Evolutionary conservation across 176 grass and related monocot genomes (phyloP), one percentile per base, ranked within the genome.

Genomic region (Lolium multiflorum): DNA sequence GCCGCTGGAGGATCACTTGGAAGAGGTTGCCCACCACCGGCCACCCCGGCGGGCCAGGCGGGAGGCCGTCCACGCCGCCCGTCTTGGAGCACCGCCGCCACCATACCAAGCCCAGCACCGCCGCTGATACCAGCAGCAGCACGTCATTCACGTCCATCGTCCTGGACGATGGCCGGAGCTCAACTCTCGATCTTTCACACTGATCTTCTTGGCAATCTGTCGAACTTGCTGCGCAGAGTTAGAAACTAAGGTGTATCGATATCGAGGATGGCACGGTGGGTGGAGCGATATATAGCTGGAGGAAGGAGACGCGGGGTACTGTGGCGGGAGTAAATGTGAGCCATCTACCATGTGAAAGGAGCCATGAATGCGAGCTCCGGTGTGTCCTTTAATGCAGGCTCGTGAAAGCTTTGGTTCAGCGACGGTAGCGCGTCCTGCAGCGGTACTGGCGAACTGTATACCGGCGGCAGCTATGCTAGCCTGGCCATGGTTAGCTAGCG

Each of bases 11-110:
- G 77, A 99, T 83, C 72, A 99, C 94, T 84, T 97, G 97, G 83
- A 94, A 95, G 44, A 99, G 88, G 90, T 99, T 99, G 1, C 97
- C 97, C 17, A 99, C 97, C 35, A 99, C 84, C 7, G 97, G 97
- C 97, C 97, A 99, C 4, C 97, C 97, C 0, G 92, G 90, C 2
- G 97, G 97, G 0, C 94, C 97, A 0, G 97, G 97, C 0, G 97
- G 97, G 12, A 99, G 88, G 0, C 94, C 90, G 81, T 91, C 90
- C 0, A 81, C 85, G 0, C 66, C 89, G 10, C 91, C 89, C 4
- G 89, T 84, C 59, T 86, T 89, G 1, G 91, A 92, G 83, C 92
- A 94, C 16, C 90, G 89, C 11, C 87, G 82, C 97, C 97, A 99
- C 94, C 97, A 99, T 62, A 94, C 50, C 39, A 77, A 11, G 1